Evolutionary conservation across 495 filamentous ascomycete genomes (phyloP).

Genomic region (Platismatia glauca): DNA sequence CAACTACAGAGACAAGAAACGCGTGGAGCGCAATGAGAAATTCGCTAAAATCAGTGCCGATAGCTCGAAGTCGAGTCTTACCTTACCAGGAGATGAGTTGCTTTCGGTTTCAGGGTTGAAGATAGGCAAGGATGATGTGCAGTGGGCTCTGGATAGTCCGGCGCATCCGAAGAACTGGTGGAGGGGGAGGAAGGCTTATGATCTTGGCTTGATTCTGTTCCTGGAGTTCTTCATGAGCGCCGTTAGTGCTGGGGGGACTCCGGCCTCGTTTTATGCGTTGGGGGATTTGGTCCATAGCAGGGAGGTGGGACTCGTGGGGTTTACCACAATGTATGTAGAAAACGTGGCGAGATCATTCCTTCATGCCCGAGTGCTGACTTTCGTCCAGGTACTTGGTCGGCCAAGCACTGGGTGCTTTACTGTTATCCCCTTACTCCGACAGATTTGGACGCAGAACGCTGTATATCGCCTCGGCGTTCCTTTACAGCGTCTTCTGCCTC

Average conservation of each 20-base stretch:
- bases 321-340: conserved; percentile 18
- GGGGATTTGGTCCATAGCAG: not conserved
- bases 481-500: conserved; percentile 26
- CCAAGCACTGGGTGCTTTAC: conserved; percentile 28
- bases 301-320: conserved; percentile 10
- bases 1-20: conserved; percentile 4
- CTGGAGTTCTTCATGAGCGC: conserved; percentile 35
- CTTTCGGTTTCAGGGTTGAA: not conserved
- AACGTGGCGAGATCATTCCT: not conserved
- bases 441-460: conserved; percentile 26
- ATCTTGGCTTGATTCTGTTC: conserved; percentile 31
- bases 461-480: conserved; percentile 26
- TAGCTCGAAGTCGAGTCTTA: conserved; percentile 4
- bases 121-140: conserved; percentile 23
- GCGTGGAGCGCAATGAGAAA: not conserved
- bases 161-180: conserved; percentile 38
- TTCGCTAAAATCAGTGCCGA: not conserved
- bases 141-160: conserved; percentile 32
- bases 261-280: not conserved
- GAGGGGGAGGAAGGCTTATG: conserved; percentile 29
- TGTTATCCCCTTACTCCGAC: conserved; percentile 31
- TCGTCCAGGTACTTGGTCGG: conserved; percentile 27
- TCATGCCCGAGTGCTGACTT: not conserved
- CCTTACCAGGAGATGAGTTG: conserved; percentile 2
- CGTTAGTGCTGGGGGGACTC: conserved; percentile 10